These are phyloP conservation scores for Penicillium simplicissimum DNA, from an alignment of 495 filamentous ascomycete species.

Conservation along the genomic window DNA sequence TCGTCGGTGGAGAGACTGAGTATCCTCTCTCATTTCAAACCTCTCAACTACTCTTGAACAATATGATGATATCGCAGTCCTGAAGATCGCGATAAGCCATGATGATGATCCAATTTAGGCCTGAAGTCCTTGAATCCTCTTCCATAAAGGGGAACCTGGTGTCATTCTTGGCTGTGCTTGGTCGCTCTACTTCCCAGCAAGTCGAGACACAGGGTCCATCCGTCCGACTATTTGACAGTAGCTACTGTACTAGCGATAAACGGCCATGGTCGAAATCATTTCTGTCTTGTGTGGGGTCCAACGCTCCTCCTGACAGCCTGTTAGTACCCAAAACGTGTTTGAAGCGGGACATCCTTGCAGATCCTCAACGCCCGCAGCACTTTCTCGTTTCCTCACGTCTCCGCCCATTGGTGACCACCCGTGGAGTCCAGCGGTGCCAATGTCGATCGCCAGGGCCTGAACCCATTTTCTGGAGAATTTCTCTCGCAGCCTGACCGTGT, in stretches of 20 bases:
- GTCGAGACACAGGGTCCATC: conserved; percentile 8
- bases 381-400: background rate
- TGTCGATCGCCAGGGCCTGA: conserved; percentile 16
- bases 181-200: too few species aligned
- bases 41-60: background rate
- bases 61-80: background rate
- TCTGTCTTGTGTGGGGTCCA: conserved; percentile 6
- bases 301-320: conserved; percentile 9
- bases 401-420: conserved; percentile 12
- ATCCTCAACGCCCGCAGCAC: conserved; percentile 15
- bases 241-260: conserved; percentile 1
- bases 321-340: background rate
- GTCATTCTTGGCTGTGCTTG: too few species aligned
- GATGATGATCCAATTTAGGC: background rate
- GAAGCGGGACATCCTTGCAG: conserved; percentile 14
- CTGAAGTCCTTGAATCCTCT: background rate
- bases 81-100: background rate
- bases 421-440: conserved; percentile 4
- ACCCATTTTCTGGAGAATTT: background rate
- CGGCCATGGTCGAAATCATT: conserved; percentile 8
- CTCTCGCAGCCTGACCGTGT: conserved; percentile 6
- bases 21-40: background rate
- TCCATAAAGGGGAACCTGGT: too few species aligned
- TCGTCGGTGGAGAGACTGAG: background rate
- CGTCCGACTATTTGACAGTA: conserved; percentile 17